Evolutionary conservation across 352 stramenopile genomes (phyloP), one percentile per base, ranked within the genome.

Genomic region (Hyaloperonospora brassicae): DNA sequence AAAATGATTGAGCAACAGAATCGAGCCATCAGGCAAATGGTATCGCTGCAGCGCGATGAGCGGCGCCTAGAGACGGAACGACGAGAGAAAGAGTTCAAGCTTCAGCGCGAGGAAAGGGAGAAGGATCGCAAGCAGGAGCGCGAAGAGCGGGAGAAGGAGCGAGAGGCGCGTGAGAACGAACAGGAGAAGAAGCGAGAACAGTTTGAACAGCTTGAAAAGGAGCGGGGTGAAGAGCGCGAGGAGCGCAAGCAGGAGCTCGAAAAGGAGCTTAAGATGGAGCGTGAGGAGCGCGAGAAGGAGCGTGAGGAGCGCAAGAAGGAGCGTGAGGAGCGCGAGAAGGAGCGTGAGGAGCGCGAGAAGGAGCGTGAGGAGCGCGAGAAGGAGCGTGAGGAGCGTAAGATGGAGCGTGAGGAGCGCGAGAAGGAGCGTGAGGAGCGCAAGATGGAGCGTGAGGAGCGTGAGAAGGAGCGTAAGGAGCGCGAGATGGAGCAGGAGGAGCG

Each of bases 1-100:
- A 38, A 72, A 24, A 58, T 72, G 55, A 35, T 68, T 22, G 53
- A 68, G 44, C 60, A 72, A n/a, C 64, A 72, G 31, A 44, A 48
- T 31, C 60, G 47, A 11, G 10, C 40, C 13, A 66, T 51, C 10
- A 55, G 66, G 39, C 52, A 68, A 31, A 61, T 72, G 52, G 14
- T 68, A 39, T 36, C 60, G 24, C 13, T 69, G 52, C 59, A 72
- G 41, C 64, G 64, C 22, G 56, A 72, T 59, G 64, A 72, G 24
- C 55, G 64, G 6, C 64, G 51, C 23, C 11, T 66, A 21, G 63
- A 72, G 42, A 23, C 36, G 2, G 55, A 72, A 38, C 51, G 64
- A 35, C 64, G 56, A 65, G 47, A 72, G 36, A 42, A 52, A 27
- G 64, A 68, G 52, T 12, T 59, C 8, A 39, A 66, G 34, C 13